Percentiles rank a stretch among this genome's conserved stretches.
Evolutionary conservation across 345 rosid species (phyloP).

Genomic region (Salix suchowensis): DNA sequence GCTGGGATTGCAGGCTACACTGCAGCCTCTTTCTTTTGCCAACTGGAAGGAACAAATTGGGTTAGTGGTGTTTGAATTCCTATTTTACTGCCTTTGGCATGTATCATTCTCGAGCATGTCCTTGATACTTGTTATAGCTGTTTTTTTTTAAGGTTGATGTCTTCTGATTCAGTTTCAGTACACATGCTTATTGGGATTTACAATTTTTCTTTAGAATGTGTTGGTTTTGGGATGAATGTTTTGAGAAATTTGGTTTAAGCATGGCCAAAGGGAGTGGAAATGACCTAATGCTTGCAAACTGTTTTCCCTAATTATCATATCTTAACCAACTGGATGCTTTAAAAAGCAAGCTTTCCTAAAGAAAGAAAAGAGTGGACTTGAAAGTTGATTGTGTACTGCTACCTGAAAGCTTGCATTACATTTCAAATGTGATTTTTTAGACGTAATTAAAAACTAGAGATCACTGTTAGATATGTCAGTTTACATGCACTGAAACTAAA

Average conservation of each 20-base stretch:
- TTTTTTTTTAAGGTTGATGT: background rate
- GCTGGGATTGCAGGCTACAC: constrained; percentile 30
- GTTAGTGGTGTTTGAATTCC: background rate
- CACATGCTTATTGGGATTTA: background rate
- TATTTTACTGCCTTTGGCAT: background rate
- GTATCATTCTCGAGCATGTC: background rate
- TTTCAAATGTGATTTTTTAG: background rate
- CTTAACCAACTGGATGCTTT: too few species aligned
- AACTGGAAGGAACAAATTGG: constrained; percentile 34
- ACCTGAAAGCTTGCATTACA: background rate
- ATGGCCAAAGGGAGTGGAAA: too few species aligned
- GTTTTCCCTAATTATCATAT: too few species aligned
- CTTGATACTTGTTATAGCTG: background rate
- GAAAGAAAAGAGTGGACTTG: background rate
- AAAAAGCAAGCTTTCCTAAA: background rate
- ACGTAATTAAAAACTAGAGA: background rate
- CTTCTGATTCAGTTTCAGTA: background rate
- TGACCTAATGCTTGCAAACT: too few species aligned
- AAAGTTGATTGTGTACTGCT: background rate
- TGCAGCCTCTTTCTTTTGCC: constrained; percentile 29
- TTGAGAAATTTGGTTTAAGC: background rate
- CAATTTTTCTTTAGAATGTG: too few species aligned
- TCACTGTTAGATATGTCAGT: background rate
- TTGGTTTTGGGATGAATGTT: background rate
- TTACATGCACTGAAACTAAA: too few species aligned